Conservation (phyloP, 148 eudicot species). For the Dianthus caryophyllus region DNA sequence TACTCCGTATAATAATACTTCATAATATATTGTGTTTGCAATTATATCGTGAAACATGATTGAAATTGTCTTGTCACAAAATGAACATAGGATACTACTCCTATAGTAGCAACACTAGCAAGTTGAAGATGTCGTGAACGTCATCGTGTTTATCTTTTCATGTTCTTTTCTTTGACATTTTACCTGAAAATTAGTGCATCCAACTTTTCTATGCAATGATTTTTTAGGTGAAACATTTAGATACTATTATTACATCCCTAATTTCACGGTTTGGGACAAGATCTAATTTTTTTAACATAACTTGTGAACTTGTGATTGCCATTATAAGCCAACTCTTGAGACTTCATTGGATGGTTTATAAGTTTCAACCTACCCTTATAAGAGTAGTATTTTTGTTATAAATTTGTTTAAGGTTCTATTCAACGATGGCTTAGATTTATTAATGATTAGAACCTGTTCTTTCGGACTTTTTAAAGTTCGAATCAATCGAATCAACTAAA, state of each 20-base stretch:
- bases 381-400: no score
- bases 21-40: background rate
- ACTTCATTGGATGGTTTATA: no score
- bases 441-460: no score
- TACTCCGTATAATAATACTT: no score
- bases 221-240: background rate
- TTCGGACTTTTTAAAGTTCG: no score
- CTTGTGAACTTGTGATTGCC: background rate
- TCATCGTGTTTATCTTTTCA: background rate
- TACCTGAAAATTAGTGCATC: no score
- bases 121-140: constrained; percentile 6
- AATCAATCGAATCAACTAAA: no score
- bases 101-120: background rate
- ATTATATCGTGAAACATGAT: background rate
- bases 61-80: background rate
- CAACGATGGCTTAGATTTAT: no score
- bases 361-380: no score
- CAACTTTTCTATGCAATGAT: background rate
- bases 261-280: background rate
- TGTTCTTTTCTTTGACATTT: background rate
- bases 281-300: background rate
- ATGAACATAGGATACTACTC: background rate
- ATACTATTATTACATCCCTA: background rate
- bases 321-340: background rate
- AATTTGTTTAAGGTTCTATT: no score